A percentile compares a stretch with the other conserved stretches of the same genome.
phyloP scores from a whole-genome alignment of 257 asterid species.

The Solanum appendiculatum region DNA sequence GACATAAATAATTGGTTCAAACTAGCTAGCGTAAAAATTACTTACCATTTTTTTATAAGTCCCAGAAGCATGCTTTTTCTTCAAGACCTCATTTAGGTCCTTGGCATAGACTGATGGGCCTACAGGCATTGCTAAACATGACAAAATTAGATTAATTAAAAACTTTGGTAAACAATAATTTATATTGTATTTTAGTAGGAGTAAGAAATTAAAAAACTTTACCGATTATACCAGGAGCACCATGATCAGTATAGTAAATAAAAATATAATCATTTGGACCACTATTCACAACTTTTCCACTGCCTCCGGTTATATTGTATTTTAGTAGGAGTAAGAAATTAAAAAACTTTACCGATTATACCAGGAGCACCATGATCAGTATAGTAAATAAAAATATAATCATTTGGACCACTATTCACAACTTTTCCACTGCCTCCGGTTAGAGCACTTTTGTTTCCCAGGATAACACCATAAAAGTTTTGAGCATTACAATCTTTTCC shows the following conservation, averaged over 20 bases:
- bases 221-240: slow-evolving; percentile 91
- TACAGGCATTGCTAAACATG: slow-evolving; percentile 62
- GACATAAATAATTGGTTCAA: background rate
- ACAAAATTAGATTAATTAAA: background rate
- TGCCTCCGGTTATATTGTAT: slow-evolving; percentile 49
- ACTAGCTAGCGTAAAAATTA: background rate
- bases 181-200: background rate
- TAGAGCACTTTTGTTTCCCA: slow-evolving; percentile 62
- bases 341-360: slow-evolving; percentile 41
- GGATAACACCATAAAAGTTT: slow-evolving; percentile 64
- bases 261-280: slow-evolving; percentile 87
- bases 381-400: slow-evolving; percentile 70
- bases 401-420: slow-evolving; percentile 75
- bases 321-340: background rate
- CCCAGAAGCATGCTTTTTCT: slow-evolving; percentile 62
- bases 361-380: slow-evolving; percentile 94
- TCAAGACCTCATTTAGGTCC: slow-evolving; percentile 45
- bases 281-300: slow-evolving; percentile 81
- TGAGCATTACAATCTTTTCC: slow-evolving; percentile 55
- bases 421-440: slow-evolving; percentile 93
- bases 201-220: background rate
- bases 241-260: slow-evolving; percentile 75
- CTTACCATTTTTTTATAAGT: slow-evolving; percentile 76
- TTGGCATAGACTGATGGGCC: slow-evolving; percentile 49
- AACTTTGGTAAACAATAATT: background rate